A percentile compares a stretch with the other conserved stretches of the same genome.
phyloP scores from a whole-genome alignment of 164 flowering plant genomes.

The Stephania yunnanensis region DNA sequence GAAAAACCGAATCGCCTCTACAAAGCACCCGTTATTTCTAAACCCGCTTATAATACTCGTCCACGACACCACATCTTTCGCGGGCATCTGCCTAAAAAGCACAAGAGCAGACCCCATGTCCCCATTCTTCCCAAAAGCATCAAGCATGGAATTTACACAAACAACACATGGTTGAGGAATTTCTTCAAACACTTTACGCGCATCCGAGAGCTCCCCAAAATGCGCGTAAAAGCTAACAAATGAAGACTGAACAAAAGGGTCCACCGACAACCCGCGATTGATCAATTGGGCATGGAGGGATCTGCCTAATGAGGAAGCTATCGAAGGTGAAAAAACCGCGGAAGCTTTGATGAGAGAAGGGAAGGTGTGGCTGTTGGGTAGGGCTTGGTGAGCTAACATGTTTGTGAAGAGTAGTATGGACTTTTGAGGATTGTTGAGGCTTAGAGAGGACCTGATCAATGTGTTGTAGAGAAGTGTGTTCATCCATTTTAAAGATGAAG shows the following conservation, averaged over 20 bases:
- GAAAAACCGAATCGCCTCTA: slow-evolving; percentile 47
- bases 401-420: slow-evolving; percentile 45
- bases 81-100: slow-evolving; percentile 45
- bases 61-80: slow-evolving; percentile 70
- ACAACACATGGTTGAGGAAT: slow-evolving; percentile 51
- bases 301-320: slow-evolving; percentile 18
- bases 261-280: slow-evolving; percentile 41
- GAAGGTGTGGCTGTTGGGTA: slow-evolving; percentile 63
- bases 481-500: slow-evolving; percentile 24
- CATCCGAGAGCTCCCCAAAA: slow-evolving; percentile 28
- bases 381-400: slow-evolving; percentile 47
- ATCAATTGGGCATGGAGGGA: slow-evolving; percentile 48
- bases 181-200: slow-evolving; percentile 55
- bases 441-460: slow-evolving; percentile 50
- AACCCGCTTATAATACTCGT: slow-evolving; percentile 67
- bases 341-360: slow-evolving; percentile 63
- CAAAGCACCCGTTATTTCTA: slow-evolving; percentile 30
- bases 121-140: slow-evolving; percentile 50
- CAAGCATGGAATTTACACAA: slow-evolving; percentile 58
- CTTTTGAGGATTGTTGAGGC: slow-evolving; percentile 19
- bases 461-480: slow-evolving; percentile 62
- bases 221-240: slow-evolving; percentile 44
- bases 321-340: slow-evolving; percentile 12
- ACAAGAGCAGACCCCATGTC: slow-evolving; percentile 48
- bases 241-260: slow-evolving; percentile 48